Percentiles rank a stretch among this genome's conserved stretches.
phyloP scores from a whole-genome alignment of 1,284 basidiomycete species.

The Trichosporon faecale region DNA sequence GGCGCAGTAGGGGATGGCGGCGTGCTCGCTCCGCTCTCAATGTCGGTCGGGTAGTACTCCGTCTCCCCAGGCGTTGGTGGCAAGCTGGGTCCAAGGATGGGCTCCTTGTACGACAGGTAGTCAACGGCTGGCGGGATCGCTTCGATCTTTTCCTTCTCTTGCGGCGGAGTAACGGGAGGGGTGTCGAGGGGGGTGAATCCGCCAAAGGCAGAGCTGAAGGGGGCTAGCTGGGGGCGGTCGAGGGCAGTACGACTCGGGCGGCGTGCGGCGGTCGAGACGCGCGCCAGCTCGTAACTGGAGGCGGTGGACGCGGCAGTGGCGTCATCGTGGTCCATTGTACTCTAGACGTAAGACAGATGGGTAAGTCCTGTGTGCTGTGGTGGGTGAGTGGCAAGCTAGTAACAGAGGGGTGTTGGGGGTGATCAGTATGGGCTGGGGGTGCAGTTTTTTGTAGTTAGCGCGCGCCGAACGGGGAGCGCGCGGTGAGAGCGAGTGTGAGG shows the following conservation, averaged over 20 bases:
- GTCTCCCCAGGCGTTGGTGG: conserved; percentile 11
- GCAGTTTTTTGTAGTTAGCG: conserved; percentile 5
- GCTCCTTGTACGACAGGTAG: not conserved
- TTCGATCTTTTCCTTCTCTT: not conserved
- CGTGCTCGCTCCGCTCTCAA: not conserved
- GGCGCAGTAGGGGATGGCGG: not conserved
- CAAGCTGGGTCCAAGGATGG: not conserved
- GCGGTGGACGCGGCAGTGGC: not conserved
- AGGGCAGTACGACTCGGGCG: conserved; percentile 2
- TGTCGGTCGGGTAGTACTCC: not conserved
- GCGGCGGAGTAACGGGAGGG: not conserved
- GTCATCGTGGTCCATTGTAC: conserved; percentile 3
- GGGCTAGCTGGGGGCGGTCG: conserved; percentile 1
- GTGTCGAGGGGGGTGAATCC: conserved; percentile 7
- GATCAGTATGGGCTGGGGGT: not conserved
- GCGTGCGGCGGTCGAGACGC: not conserved
- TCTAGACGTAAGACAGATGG: not conserved
- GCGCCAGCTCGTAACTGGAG: conserved; percentile 10
- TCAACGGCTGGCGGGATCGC: not conserved
- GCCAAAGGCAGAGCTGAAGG: not conserved
- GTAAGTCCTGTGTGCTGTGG: not conserved
- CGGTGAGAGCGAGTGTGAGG: not conserved
- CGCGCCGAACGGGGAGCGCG: not conserved
- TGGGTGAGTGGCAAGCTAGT: not conserved
- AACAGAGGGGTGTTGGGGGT: not conserved